Evolutionary conservation across 176 grass and related monocot species (phyloP).

Genomic region (Zoysia japonica): DNA sequence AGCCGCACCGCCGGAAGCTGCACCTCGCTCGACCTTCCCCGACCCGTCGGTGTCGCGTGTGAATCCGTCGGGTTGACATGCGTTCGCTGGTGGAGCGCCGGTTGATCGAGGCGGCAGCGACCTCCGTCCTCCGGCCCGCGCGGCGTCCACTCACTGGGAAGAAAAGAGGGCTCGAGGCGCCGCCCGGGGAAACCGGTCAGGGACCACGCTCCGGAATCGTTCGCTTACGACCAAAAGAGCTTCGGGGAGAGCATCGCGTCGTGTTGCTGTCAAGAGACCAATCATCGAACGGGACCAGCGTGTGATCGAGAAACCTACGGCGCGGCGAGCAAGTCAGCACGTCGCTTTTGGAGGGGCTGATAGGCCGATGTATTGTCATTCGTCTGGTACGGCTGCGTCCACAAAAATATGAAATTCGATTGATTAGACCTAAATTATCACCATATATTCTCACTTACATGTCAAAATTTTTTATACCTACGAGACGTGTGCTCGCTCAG

Average conservation of each 20-base stretch:
- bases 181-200: not conserved
- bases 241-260: not conserved
- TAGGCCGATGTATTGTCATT: too few species aligned
- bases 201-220: not conserved
- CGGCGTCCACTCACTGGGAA: not conserved
- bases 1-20: not conserved
- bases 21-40: not conserved
- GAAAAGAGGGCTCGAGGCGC: not conserved
- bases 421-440: too few species aligned
- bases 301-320: not conserved
- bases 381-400: too few species aligned
- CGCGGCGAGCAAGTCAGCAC: not conserved
- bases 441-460: too few species aligned
- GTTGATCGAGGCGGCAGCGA: not conserved
- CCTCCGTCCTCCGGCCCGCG: not conserved
- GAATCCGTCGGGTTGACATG: not conserved
- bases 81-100: conserved; percentile 1
- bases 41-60: not conserved
- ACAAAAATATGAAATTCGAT: too few species aligned
- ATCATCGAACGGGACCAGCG: not conserved
- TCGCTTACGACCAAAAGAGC: not conserved
- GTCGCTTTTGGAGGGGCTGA: not conserved
- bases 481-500: too few species aligned
- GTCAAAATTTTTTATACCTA: too few species aligned
- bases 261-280: not conserved